phyloP scores from a whole-genome alignment of 352 stramenopile genomes.

The Phytophthora sp. region DNA sequence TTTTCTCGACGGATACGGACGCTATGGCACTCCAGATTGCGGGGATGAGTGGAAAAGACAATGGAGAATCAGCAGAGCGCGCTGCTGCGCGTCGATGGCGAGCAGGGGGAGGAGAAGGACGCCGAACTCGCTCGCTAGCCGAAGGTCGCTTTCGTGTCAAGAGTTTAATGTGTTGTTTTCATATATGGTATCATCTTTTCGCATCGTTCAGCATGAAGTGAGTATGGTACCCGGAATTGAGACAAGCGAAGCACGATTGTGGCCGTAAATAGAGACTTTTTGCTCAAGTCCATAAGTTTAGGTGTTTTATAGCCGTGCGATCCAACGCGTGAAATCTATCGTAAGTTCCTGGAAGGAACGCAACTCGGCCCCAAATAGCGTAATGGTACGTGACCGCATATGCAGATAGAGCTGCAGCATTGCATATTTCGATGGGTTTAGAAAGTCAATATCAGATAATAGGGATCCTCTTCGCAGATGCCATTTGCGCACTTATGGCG shows the following conservation, averaged over 20 bases:
- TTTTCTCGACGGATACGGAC: conserved; percentile 26
- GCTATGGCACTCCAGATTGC: conserved; percentile 14
- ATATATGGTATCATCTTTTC: not conserved
- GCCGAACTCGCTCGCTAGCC: not conserved
- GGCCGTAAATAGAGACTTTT: no score
- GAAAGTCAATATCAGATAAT: no score
- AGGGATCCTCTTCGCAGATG: no score
- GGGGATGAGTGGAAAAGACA: conserved; percentile 2
- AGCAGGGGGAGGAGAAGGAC: not conserved
- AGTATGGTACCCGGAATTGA: not conserved
- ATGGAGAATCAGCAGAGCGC: not conserved
- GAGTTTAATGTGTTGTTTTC: not conserved
- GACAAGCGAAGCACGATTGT: not conserved
- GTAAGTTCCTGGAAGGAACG: no score
- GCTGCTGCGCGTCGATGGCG: not conserved
- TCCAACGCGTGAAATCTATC: no score
- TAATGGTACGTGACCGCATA: no score
- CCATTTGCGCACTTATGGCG: no score
- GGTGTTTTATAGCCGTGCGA: no score
- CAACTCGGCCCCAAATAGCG: no score
- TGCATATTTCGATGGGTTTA: no score
- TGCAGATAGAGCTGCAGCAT: no score
- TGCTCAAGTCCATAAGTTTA: no score
- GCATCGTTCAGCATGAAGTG: not conserved
- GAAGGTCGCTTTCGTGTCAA: conserved; percentile 19